Conservation (phyloP, 257 asterid genomes). For the Thymus quinquecostatus region DNA sequence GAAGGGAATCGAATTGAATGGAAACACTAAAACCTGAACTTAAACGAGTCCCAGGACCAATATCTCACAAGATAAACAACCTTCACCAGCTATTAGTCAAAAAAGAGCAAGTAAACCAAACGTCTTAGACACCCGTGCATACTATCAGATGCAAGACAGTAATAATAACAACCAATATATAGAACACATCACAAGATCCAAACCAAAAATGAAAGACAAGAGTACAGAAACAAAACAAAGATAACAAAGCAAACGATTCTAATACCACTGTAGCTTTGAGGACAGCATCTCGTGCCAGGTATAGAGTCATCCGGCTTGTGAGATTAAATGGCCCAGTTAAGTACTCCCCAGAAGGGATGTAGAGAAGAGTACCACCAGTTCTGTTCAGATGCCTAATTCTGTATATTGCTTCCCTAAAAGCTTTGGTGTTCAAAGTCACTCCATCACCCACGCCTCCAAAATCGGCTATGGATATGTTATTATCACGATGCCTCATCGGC, state of each 20-base stretch:
- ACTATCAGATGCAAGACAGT: constrained; percentile 7
- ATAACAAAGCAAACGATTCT: background rate
- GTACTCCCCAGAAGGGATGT: constrained; percentile 78
- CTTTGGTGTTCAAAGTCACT: constrained; percentile 69
- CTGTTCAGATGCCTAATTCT: constrained; percentile 69
- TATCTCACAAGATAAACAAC: background rate
- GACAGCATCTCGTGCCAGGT: constrained; percentile 75
- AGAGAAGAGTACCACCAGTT: constrained; percentile 76
- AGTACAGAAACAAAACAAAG: background rate
- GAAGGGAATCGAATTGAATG: background rate
- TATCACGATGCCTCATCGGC: constrained; percentile 60
- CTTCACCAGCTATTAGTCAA: background rate
- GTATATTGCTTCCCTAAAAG: constrained; percentile 72
- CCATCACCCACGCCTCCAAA: constrained; percentile 96
- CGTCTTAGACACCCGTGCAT: background rate
- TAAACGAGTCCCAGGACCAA: background rate
- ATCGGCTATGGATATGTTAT: constrained; percentile 73
- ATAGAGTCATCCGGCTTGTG: constrained; percentile 90
- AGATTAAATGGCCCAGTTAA: constrained; percentile 86
- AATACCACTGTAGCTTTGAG: constrained; percentile 77
- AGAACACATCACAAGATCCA: constrained; percentile 8
- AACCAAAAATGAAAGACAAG: background rate
- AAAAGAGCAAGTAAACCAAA: background rate
- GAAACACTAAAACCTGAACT: background rate
- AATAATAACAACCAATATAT: background rate